Conservation (phyloP, 352 stramenopile genomes). For the Phytophthora podocarpi region DNA sequence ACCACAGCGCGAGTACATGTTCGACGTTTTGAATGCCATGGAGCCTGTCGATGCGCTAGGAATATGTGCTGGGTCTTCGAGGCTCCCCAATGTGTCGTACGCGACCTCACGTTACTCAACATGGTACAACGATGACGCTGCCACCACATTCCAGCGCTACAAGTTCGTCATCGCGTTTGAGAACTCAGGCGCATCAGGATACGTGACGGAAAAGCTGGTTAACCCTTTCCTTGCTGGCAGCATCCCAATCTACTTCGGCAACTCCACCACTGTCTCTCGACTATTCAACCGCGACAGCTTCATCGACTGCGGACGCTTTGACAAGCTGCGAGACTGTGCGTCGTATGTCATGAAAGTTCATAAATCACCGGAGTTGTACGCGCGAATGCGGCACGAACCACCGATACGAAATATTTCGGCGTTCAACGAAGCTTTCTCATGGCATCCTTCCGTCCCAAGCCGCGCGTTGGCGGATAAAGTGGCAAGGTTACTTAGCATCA, state of each 20-base stretch:
- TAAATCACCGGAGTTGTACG: slow-evolving; percentile 38
- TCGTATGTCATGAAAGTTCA: slow-evolving; percentile 46
- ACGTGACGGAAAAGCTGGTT: slow-evolving; percentile 72
- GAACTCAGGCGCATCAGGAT: slow-evolving; percentile 46
- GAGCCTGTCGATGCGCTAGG: slow-evolving; percentile 56
- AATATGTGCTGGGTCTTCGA: slow-evolving; percentile 35
- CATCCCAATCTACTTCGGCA: slow-evolving; percentile 63
- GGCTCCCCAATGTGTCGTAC: background rate
- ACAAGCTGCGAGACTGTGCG: slow-evolving; percentile 42
- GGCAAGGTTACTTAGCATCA: background rate
- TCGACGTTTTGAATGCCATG: slow-evolving; percentile 46
- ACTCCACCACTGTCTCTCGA: slow-evolving; percentile 38
- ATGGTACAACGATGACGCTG: slow-evolving; percentile 50
- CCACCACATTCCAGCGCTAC: slow-evolving; percentile 43
- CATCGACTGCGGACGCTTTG: slow-evolving; percentile 57
- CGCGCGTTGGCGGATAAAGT: slow-evolving; percentile 5
- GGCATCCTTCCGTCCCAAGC: slow-evolving; percentile 44
- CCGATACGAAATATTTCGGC: slow-evolving; percentile 37
- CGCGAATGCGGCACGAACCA: slow-evolving; percentile 31
- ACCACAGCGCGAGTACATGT: slow-evolving; percentile 60
- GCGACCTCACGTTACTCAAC: slow-evolving; percentile 1
- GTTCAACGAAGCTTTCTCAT: slow-evolving; percentile 47
- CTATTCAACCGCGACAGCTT: slow-evolving; percentile 60
- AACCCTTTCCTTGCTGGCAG: slow-evolving; percentile 62
- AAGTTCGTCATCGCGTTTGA: slow-evolving; percentile 81